These are phyloP conservation scores for Nannochloropsis salina DNA, from an alignment of 108 stramenopile genomes.

Conservation along the genomic window DNA sequence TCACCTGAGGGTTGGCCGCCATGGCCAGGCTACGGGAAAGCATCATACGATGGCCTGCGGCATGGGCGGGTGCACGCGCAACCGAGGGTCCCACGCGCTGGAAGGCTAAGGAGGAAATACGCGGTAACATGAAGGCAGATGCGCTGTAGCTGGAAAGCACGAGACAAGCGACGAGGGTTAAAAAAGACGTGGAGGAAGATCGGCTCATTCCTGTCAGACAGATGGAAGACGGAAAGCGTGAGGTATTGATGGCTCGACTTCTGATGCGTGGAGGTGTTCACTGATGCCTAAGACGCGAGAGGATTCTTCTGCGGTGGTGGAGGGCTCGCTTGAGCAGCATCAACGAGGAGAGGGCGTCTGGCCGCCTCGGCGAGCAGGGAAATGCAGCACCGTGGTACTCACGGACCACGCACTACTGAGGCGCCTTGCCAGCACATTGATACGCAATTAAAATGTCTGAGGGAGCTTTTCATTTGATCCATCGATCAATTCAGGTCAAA, in stretches of 20 bases:
- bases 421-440: too few species aligned
- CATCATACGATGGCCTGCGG: constrained; percentile 4
- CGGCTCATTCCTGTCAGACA: not conserved
- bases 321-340: too few species aligned
- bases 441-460: too few species aligned
- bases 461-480: too few species aligned
- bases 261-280: too few species aligned
- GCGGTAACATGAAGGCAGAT: constrained; percentile 13
- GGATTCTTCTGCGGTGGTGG: too few species aligned
- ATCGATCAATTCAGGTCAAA: too few species aligned
- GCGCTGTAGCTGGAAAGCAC: not conserved
- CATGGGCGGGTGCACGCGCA: not conserved
- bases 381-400: too few species aligned
- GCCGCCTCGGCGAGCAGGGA: too few species aligned
- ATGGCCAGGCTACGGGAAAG: not conserved
- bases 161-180: not conserved
- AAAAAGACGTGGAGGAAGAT: not conserved
- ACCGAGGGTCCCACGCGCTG: constrained; percentile 9
- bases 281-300: too few species aligned
- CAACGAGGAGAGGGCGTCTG: too few species aligned
- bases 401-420: too few species aligned
- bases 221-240: not conserved
- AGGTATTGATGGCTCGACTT: not conserved
- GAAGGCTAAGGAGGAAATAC: not conserved
- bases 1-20: constrained; percentile 3